Conservation (phyloP, 495 filamentous ascomycete species). For the Neurospora sp. region DNA sequence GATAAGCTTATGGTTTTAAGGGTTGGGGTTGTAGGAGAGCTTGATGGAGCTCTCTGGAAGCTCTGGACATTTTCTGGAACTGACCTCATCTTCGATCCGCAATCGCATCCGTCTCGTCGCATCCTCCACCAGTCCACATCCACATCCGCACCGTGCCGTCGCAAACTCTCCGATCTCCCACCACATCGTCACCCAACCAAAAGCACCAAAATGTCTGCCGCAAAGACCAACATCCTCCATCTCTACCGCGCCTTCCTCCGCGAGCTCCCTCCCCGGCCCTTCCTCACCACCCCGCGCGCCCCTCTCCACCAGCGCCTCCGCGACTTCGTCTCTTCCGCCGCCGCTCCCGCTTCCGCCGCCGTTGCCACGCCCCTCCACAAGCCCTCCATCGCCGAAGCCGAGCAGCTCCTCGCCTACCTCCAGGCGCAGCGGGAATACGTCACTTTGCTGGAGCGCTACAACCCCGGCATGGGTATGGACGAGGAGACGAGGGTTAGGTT, state of each 20-base stretch:
- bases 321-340: constrained; percentile 34
- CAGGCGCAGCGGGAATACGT: constrained; percentile 74
- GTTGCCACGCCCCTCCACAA: background rate
- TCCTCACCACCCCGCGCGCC: constrained; percentile 42
- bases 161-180: background rate
- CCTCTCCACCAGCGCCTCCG: constrained; percentile 52
- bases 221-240: constrained; percentile 47
- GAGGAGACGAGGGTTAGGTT: constrained; percentile 76
- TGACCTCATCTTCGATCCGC: background rate
- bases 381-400: constrained; percentile 44
- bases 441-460: constrained; percentile 78
- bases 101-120: background rate
- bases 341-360: constrained; percentile 3
- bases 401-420: constrained; percentile 71
- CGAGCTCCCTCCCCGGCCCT: constrained; percentile 67
- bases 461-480: constrained; percentile 75
- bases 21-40: background rate
- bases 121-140: too few species aligned
- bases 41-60: background rate
- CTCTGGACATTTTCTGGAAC: background rate
- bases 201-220: constrained; percentile 9
- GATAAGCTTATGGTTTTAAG: rapidly evolving
- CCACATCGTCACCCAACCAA: background rate
- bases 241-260: constrained; percentile 86
- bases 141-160: background rate